Evolutionary conservation across 768 basidiomycete species (phyloP).

Genomic region (Kwoniella pini): DNA sequence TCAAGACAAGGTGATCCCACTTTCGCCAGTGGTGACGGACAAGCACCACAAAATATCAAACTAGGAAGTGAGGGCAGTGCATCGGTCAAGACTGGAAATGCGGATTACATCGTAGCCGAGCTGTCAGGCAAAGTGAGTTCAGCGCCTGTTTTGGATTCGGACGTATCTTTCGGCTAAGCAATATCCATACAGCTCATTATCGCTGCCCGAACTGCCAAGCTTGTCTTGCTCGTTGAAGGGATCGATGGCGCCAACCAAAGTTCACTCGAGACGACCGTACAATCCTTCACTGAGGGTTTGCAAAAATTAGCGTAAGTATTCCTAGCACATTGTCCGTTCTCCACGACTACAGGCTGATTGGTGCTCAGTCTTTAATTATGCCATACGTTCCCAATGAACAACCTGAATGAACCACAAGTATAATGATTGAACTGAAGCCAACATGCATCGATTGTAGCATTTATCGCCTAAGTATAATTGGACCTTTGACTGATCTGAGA

Average conservation of each 20-base stretch:
- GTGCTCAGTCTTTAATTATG: background rate
- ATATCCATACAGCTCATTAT: conserved; percentile 24
- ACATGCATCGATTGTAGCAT: background rate
- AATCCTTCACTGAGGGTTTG: conserved; percentile 33
- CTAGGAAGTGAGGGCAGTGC: conserved; percentile 35
- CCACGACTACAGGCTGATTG: background rate
- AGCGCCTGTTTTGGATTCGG: too few relatives aligned
- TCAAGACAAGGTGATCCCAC: conserved; percentile 35
- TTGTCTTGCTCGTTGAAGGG: conserved; percentile 33
- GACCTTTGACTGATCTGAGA: background rate
- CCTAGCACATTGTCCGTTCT: background rate
- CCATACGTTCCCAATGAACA: too few relatives aligned
- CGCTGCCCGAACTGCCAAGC: conserved; percentile 32
- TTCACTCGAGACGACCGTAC: conserved; percentile 22
- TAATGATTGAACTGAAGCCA: background rate
- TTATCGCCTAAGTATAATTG: background rate
- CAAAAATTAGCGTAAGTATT: conserved; percentile 35
- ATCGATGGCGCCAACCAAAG: conserved; percentile 18
- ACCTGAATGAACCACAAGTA: background rate
- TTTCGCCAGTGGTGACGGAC: conserved; percentile 29
- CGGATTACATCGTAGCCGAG: conserved; percentile 28
- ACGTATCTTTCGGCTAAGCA: background rate
- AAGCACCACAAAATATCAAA: conserved; percentile 26
- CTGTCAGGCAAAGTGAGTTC: conserved; percentile 34
- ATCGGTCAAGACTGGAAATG: conserved; percentile 24